These are phyloP conservation scores for Paraphoma chrysanthemicola DNA, from an alignment of 2,329 filamentous ascomycete species.

Conservation along the genomic window DNA sequence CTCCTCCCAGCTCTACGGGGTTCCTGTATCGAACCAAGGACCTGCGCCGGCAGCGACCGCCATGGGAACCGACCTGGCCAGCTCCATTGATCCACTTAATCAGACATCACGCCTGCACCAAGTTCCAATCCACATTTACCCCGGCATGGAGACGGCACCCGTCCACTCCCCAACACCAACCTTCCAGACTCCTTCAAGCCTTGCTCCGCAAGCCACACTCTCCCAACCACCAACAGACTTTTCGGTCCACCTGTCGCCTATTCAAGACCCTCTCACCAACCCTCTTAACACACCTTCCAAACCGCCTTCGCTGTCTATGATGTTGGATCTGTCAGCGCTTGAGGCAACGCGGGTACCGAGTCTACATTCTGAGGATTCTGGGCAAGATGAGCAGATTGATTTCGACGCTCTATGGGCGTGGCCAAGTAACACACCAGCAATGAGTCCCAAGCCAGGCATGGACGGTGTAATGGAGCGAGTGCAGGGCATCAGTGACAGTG, in stretches of 20 bases:
- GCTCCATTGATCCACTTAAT: conserved; percentile 19
- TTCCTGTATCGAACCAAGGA: conserved; percentile 17
- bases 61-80: conserved; percentile 7
- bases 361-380: conserved; percentile 41
- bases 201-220: conserved; percentile 5
- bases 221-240: conserved; percentile 24
- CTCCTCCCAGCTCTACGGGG: conserved; percentile 42
- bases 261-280: conserved; percentile 28
- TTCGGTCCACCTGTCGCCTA: conserved; percentile 39
- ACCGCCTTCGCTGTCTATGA: conserved; percentile 39
- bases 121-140: conserved; percentile 46
- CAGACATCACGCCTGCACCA: conserved; percentile 36
- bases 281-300: conserved; percentile 20
- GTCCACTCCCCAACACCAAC: conserved; percentile 15
- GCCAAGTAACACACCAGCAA: conserved; percentile 45
- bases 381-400: conserved; percentile 50
- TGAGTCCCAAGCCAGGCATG: conserved; percentile 28
- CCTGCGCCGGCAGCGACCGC: background rate
- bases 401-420: conserved; percentile 52
- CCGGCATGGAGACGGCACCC: conserved; percentile 41
- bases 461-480: conserved; percentile 19
- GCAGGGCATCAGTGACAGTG: conserved; percentile 37
- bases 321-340: conserved; percentile 48
- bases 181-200: conserved; percentile 6
- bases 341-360: conserved; percentile 42